phyloP scores from a whole-genome alignment of 2,329 filamentous ascomycete species.

The Pyrenochaeta sp. region DNA sequence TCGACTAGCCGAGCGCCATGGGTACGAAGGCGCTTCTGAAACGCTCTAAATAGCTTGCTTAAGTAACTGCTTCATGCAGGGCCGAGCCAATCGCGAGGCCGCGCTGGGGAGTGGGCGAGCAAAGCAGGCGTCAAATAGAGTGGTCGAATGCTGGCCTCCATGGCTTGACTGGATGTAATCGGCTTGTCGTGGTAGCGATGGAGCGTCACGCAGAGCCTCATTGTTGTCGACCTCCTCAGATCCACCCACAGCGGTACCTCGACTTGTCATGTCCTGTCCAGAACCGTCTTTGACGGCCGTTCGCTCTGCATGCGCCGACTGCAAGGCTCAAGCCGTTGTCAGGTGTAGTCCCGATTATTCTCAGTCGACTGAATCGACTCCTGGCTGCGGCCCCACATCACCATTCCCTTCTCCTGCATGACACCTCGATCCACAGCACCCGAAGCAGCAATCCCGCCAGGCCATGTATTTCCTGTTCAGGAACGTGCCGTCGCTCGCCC shows the following conservation, averaged over 20 bases:
- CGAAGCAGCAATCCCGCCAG: conserved; percentile 7
- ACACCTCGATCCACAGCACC: conserved; percentile 10
- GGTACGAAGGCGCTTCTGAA: conserved; percentile 42
- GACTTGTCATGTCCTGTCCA: background rate
- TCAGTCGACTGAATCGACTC: too few species aligned
- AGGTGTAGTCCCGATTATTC: too few species aligned
- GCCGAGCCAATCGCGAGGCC: conserved; percentile 22
- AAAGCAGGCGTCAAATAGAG: conserved; percentile 24
- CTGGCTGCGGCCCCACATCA: conserved; percentile 6
- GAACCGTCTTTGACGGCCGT: too few species aligned
- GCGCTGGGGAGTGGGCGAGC: conserved; percentile 10
- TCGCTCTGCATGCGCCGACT: background rate
- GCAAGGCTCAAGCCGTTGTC: too few species aligned
- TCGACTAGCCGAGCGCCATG: conserved; percentile 24
- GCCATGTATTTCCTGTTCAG: conserved; percentile 9
- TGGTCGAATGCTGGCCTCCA: conserved; percentile 9
- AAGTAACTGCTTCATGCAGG: conserved; percentile 32
- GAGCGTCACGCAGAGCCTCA: conserved; percentile 6
- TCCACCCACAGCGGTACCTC: background rate
- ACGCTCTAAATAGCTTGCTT: conserved; percentile 33
- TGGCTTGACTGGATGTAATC: conserved; percentile 14
- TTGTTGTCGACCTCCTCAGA: conserved; percentile 1
- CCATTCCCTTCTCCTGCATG: conserved; percentile 13
- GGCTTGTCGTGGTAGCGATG: conserved; percentile 2
- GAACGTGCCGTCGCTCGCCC: conserved; percentile 10